Evolutionary conservation across 169 alveolate species (phyloP), one percentile per base, ranked within the genome.

Genomic region (Cryptosporidium viatorum): DNA sequence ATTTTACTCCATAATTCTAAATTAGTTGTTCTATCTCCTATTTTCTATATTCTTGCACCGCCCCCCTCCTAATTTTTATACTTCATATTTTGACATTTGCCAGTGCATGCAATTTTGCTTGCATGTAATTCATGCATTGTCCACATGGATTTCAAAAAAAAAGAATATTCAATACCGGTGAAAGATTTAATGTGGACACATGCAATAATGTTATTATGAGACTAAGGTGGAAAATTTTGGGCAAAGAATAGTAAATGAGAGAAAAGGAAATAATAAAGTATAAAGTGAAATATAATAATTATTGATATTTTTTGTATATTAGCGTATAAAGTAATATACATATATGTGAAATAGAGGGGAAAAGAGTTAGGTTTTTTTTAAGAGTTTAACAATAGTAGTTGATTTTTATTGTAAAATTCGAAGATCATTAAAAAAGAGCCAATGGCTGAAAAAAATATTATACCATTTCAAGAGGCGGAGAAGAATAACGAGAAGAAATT

Each of bases 111-210:
- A 55, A 23, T n/a, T 55, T n/a, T n/a, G 14, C 29, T 9, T 55
- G 67, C 67, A 55, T 55, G 67, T 0, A 55, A 55, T 23, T 9
- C 67, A 48, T 48, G 55, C 14, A n/a, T n/a, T n/a, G n/a, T n/a
- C n/a, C n/a, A n/a, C 55, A 48, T 48, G 55, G 2, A 48, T 48
- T 48, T 48, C 39, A 33, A 3, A 14, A 18, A 55, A 52, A 52
- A 52, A 52, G 5, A 23, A n/a, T 21, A n/a, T n/a, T 55, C 67
- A 55, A 55, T 55, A 55, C 67, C 67, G 67, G 67, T n/a, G 67
- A 9, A 55, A 26, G 2, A 55, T 23, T 55, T 55, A 55, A 55
- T 55, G 67, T 55, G 67, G 67, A 55, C 10, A 37, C 67, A 55
- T 55, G 67, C 35, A 55, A 55, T 8, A 8, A 48, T 48, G 55